phyloP scores from a whole-genome alignment of 2,329 filamentous ascomycete species.

The Pseudogymnoascus sp. region DNA sequence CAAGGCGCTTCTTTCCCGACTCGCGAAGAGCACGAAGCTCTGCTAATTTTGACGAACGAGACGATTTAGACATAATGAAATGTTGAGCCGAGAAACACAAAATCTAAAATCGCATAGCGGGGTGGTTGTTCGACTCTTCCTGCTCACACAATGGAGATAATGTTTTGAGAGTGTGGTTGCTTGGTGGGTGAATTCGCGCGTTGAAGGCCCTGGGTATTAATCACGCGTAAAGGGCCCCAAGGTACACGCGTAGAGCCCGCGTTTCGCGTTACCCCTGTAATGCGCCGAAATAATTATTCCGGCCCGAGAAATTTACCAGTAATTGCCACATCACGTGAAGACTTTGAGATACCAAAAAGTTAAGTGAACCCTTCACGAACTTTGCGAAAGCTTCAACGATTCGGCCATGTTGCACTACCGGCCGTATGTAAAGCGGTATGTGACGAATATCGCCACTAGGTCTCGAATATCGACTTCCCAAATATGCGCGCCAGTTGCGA shows the following conservation, averaged over 20 bases:
- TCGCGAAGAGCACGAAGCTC: constrained; percentile 78
- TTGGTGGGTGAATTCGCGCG: constrained; percentile 5
- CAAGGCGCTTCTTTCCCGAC: constrained; percentile 84
- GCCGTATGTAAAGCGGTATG: not conserved
- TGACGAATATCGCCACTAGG: not conserved
- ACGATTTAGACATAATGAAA: constrained; percentile 28
- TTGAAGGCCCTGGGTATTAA: not conserved
- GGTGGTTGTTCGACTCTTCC: not conserved
- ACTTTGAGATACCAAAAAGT: constrained; percentile 4
- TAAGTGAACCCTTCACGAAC: not conserved
- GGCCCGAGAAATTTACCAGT: not conserved
- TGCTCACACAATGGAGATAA: not conserved
- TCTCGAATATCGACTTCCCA: not conserved
- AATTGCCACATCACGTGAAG: constrained; percentile 8
- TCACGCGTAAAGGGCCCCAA: not conserved
- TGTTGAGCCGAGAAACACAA: not conserved
- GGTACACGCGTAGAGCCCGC: not conserved
- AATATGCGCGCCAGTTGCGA: not conserved
- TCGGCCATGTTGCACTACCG: constrained; percentile 7
- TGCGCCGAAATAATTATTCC: not conserved
- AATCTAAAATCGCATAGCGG: constrained; percentile 1
- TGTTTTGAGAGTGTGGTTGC: constrained; percentile 1
- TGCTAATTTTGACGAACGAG: constrained; percentile 47
- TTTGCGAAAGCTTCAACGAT: constrained; percentile 6
- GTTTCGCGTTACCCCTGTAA: constrained; percentile 6